Base-by-base conservation (phyloP, 1,139 yeast species). In the Yamadazyma atlantica region DNA sequence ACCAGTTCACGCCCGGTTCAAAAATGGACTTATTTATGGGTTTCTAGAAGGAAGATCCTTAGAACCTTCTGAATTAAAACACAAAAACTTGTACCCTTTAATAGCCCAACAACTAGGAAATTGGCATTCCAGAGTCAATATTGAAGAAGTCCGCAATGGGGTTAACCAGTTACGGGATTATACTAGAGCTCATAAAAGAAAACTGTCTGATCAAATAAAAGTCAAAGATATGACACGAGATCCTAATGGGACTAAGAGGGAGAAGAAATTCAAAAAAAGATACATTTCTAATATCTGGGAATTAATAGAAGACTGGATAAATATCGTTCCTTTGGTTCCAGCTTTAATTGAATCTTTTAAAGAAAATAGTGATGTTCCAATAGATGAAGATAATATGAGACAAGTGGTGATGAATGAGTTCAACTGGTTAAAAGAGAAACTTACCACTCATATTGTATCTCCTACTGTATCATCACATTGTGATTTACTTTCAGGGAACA, bases 21-120 rank as follows among this genome's bases (percentile, higher is more conserved):
- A 78, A 27, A 85, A 85, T 56, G 95, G 94, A 0, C 68, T 85
- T 36, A 74, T 85, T 11, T 85, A 85, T 53, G 90, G 87, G 10
- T 85, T 64, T 51, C 65, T 83, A 4, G 76, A 79, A 0, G 95
- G 94, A 9, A 60, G 83, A 29, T 74, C 89, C 1, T 62, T 83
- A 18, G 66, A 72, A n/a, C 75, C 81, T 14, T 61, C 63, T 14
- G 86, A 83, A 48, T 63, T 85, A 41, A 63, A 75, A 34, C 55
- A 70, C 37, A 65, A 66, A 3, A 50, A 56, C 15, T 51, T 83
- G 22, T 81, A 69, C 58, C 80, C 78, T 0, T 67, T 78, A 22
- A 79, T 85, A 28, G 85, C 92, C 0, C 78, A 76, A 38, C 78
- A 79, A 43, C 66, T 85, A 40, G 92, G 89, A 1, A 78, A 80